phyloP scores from a whole-genome alignment of 148 eudicot species.

The Camellia japonica region DNA sequence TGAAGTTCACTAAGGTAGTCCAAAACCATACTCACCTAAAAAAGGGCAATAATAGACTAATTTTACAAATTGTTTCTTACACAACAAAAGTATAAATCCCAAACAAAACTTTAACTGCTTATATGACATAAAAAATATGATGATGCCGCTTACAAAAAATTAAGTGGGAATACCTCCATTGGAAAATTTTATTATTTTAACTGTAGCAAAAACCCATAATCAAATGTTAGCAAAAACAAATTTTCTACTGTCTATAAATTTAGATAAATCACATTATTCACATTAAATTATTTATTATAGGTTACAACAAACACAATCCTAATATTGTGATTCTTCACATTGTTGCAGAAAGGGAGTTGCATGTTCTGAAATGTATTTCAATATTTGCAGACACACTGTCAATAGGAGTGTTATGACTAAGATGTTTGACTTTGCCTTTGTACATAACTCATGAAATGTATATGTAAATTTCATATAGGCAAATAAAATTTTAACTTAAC shows the following conservation, averaged over 20 bases:
- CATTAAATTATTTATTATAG: background rate
- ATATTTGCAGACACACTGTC: background rate
- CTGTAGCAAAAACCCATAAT: background rate
- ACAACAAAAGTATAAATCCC: background rate
- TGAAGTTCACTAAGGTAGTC: background rate
- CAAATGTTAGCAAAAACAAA: background rate
- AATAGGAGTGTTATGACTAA: background rate
- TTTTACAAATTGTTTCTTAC: background rate
- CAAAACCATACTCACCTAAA: background rate
- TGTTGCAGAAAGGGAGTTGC: background rate
- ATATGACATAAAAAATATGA: background rate
- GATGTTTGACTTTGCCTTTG: background rate
- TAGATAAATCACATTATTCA: background rate
- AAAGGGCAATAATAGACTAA: background rate
- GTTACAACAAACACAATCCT: background rate
- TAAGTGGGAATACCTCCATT: background rate
- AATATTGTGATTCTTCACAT: background rate
- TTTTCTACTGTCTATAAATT: background rate
- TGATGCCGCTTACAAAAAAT: background rate
- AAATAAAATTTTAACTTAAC: background rate
- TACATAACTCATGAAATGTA: background rate
- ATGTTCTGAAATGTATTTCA: background rate
- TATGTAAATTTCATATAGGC: background rate
- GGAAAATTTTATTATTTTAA: no score
- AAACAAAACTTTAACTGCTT: no score